Base-by-base conservation (phyloP, 495 filamentous ascomycete species). In the Penicillium paradoxum region DNA sequence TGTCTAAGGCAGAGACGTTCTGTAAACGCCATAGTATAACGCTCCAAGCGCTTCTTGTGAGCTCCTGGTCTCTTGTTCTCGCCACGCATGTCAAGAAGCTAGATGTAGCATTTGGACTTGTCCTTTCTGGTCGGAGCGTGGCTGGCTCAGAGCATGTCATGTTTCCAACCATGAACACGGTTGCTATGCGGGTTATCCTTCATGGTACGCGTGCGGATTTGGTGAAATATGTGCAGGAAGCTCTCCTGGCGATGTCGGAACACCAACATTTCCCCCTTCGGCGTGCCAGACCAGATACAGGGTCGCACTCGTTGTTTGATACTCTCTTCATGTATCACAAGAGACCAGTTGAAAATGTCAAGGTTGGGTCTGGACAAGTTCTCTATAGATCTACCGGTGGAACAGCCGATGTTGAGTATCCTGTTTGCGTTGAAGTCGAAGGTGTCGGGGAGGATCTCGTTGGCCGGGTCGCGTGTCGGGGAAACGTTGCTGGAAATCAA, bases 111-210 rank as follows among this genome's bases (percentile, higher is more conserved):
- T 83, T 95, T 51, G 91, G 91, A 85, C 71, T 88, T 79, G 59
- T 83, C 73, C 50, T 96, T 80, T 89, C 71, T 74, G 38, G 74
- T 69, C 56, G 81, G 74, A 25, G 73, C 84, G 76, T 95, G 2
- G 78, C 85, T 21, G 63, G 85, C 17, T 79, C 83, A 13, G 89
- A 95, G 30, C 68, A 75, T 8, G 78, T 87, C 7, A 80, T 91
- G 46, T 93, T 93, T 0, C 92, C 92, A 0, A 66, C 96, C 4
- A 95, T 97, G 76, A 97, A 97, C 67, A 96, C 91, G 0, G 73
- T 96, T 0, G 89, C 91, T 17, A 71, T 73, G 53, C 62, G 71
- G 46, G 62, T 70, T 6, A 66, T 64, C 17, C 60, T 74, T 2
- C 68, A 74, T 50, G 68, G 70, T 0, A 66, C 64, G 13, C 68